Base-by-base conservation (phyloP, 2,329 filamentous ascomycete genomes). In the Alternaria postmessia region DNA sequence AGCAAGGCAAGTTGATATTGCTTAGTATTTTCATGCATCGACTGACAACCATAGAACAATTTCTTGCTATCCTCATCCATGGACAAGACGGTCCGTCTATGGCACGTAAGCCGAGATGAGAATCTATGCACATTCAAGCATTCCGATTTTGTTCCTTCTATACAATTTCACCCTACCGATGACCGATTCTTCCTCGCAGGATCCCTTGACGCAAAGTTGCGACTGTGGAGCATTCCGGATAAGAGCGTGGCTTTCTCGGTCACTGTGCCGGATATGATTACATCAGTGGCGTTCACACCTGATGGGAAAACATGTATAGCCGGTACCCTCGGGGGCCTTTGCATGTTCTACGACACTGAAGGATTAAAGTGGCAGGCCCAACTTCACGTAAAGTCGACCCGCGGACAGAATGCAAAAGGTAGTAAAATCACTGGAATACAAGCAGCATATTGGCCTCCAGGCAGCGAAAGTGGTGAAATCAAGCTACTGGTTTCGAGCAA, bases 361-460 rank as follows among this genome's bases (percentile, higher is more conserved):
- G 93, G 93, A 0, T 81, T 99, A 51, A 95, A 92, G 72, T 87
- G 90, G 54, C 87, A 92, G 66, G 91, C 90, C 1, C 93, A 97
- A 74, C 89, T 98, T 30, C 93, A 97, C 67, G 94, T 97, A n/a
- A 89, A 94, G 44, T 97, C 94, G 0, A 93, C 93, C 0, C 87
- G 94, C 60, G 94, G 95, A 3, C 94, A 93, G 74, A 98, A 97
- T 73, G 91, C 94, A 5, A 97, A 96, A 76, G 94, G 94, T 6
- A 97, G 93, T 81, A 99, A 99, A 76, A 97, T 99, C 68, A 98
- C 95, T 0, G 94, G 93, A 7, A 97, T 99, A 54, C 89, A 94
- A 72, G 91, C 93, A 0, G 88, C 90, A 65, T 79, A 81, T 16
- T 82, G 88, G 49, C 88, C 88, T 5, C 82, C 84, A 3, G 81